Evolutionary conservation across 2,329 filamentous ascomycete species (phyloP).

Genomic region (Fusarium devonianum): DNA sequence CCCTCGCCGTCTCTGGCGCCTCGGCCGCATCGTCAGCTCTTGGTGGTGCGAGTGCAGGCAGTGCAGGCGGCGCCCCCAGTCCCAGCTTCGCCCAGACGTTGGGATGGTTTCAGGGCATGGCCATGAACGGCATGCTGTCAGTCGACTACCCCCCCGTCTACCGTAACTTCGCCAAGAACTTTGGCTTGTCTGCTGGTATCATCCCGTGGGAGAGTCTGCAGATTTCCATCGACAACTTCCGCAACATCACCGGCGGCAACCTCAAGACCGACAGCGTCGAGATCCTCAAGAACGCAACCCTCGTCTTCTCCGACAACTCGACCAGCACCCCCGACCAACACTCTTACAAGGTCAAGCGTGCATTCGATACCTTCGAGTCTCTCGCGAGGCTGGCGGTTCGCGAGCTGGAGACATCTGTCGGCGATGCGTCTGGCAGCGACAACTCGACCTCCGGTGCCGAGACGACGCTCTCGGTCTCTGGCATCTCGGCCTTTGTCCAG

Average conservation of each 20-base stretch:
- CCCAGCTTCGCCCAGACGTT: slow-evolving; percentile 88
- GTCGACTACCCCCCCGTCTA: slow-evolving; percentile 89
- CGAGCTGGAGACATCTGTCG: slow-evolving; percentile 56
- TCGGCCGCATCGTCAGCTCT: slow-evolving; percentile 71
- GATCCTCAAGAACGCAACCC: slow-evolving; percentile 76
- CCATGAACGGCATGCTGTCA: slow-evolving; percentile 95
- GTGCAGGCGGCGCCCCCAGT: slow-evolving; percentile 70
- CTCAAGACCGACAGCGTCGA: slow-evolving; percentile 79
- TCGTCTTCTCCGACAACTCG: slow-evolving; percentile 72
- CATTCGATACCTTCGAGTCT: slow-evolving; percentile 53
- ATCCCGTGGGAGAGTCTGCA: slow-evolving; percentile 86
- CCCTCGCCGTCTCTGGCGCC: slow-evolving; percentile 75
- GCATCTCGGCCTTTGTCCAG: slow-evolving; percentile 84
- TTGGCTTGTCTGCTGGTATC: slow-evolving; percentile 87
- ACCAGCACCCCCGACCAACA: slow-evolving; percentile 52
- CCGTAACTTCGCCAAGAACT: slow-evolving; percentile 89
- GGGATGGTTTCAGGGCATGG: slow-evolving; percentile 91
- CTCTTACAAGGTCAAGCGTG: slow-evolving; percentile 61
- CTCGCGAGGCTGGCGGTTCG: slow-evolving; percentile 65
- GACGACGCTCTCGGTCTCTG: slow-evolving; percentile 66
- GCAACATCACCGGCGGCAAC: slow-evolving; percentile 82
- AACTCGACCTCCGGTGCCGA: slow-evolving; percentile 40
- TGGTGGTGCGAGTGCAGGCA: slow-evolving; percentile 60
- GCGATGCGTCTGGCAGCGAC: slow-evolving; percentile 40
- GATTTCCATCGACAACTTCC: slow-evolving; percentile 82